Evolutionary conservation across 1,139 yeast species (phyloP).

Genomic region (Scheffersomyces quercinus): DNA sequence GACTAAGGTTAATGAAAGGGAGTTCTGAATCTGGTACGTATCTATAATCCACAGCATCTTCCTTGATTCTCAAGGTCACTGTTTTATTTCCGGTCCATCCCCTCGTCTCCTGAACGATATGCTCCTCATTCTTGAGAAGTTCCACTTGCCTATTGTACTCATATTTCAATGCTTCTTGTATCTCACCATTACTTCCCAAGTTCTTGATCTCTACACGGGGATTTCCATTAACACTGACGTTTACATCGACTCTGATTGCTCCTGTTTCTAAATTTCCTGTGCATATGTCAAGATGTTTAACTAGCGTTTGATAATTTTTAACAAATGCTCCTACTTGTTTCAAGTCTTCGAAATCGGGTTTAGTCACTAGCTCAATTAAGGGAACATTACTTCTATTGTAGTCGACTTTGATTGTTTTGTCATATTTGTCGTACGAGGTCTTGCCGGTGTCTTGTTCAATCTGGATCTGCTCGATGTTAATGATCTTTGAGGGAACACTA

Average conservation of each 20-base stretch:
- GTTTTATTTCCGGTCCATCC: slow-evolving; percentile 87
- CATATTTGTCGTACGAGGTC: slow-evolving; percentile 55
- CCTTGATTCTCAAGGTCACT: slow-evolving; percentile 69
- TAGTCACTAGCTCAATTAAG: slow-evolving; percentile 85
- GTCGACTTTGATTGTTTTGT: slow-evolving; percentile 58
- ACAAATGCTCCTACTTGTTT: slow-evolving; percentile 77
- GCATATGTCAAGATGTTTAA: slow-evolving; percentile 70
- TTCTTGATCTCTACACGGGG: slow-evolving; percentile 87
- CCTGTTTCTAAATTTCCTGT: slow-evolving; percentile 93
- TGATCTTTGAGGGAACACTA: slow-evolving; percentile 35
- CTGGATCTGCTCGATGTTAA: slow-evolving; percentile 73
- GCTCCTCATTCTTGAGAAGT: slow-evolving; percentile 29
- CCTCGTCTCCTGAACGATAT: slow-evolving; percentile 69
- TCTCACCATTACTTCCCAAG: slow-evolving; percentile 80
- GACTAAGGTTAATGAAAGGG: slow-evolving; percentile 54
- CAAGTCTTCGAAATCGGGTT: slow-evolving; percentile 75
- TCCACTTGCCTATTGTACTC: slow-evolving; percentile 73
- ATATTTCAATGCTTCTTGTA: slow-evolving; percentile 69
- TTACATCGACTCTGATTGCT: slow-evolving; percentile 93
- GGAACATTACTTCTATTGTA: slow-evolving; percentile 85
- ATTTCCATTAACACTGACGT: slow-evolving; percentile 71
- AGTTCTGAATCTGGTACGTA: slow-evolving; percentile 95
- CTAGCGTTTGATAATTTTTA: slow-evolving; percentile 72
- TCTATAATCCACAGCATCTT: slow-evolving; percentile 80
- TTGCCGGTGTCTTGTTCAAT: slow-evolving; percentile 95